Conservation (phyloP, 2,329 filamentous ascomycete genomes). For the Pyrenophora graminea region DNA sequence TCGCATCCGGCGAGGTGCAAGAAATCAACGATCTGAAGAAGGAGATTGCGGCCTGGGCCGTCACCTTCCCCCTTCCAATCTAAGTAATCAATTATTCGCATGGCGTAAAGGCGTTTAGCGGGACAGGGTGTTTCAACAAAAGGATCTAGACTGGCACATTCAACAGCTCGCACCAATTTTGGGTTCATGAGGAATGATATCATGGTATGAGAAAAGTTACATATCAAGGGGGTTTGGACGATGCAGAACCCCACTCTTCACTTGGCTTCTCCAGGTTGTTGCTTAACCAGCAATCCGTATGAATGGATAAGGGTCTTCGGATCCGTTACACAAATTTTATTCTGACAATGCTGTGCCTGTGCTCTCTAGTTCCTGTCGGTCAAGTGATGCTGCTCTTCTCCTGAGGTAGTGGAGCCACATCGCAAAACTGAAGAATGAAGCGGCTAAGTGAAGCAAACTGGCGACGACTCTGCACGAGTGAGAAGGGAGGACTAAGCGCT, state of each 20-base stretch:
- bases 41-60: slow-evolving; percentile 88
- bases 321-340: too few relatives aligned
- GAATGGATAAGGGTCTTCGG: neutral
- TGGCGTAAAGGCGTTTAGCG: slow-evolving; percentile 26
- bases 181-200: slow-evolving; percentile 8
- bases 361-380: too few relatives aligned
- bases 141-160: slow-evolving; percentile 27
- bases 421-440: too few relatives aligned
- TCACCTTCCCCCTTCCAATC: slow-evolving; percentile 89
- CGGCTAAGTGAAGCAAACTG: too few relatives aligned
- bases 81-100: slow-evolving; percentile 37
- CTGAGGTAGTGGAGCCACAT: too few relatives aligned
- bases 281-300: slow-evolving; percentile 1
- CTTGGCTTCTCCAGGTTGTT: neutral
- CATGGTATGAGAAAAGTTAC: neutral
- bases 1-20: slow-evolving; percentile 73
- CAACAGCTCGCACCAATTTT: slow-evolving; percentile 26
- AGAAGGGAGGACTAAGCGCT: too few relatives aligned
- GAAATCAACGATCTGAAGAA: slow-evolving; percentile 85
- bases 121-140: slow-evolving; percentile 32
- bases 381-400: too few relatives aligned
- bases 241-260: neutral
- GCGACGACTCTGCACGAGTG: too few relatives aligned
- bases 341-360: too few relatives aligned
- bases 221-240: neutral